Base-by-base conservation (phyloP, 2,329 filamentous ascomycete genomes). In the Claviceps fusiformis region DNA sequence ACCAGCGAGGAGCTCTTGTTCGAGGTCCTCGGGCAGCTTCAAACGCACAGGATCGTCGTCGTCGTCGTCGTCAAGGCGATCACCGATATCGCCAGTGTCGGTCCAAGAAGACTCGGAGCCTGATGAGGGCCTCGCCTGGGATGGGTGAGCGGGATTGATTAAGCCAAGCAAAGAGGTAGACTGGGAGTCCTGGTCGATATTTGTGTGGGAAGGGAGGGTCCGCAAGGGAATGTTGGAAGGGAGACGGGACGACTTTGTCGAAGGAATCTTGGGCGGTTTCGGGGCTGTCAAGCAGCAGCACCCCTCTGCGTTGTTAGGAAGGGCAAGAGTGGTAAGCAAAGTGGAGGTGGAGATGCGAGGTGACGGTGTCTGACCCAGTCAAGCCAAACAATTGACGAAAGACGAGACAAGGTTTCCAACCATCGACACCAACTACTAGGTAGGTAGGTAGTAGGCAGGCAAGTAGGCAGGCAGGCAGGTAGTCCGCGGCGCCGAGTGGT, bases 81-180 rank as follows among this genome's bases (percentile, higher is more conserved):
- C 92, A 65, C 89, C 89, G 64, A 97, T 82, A 72, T 97, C 93
- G 66, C 90, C 92, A 48, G 92, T 95, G 71, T 96, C 90, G 67
- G 88, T 91, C 90, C 89, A 96, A 63, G 87, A 82, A 57, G 85
- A 89, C 59, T 75, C 73, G 70, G 88, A 87, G 64, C 76, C 77
- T 64, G 77, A 79, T 65, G 72, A 71, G 61, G 68, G 56, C 62
- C 75, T 78, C 67, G 68, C 69, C 62, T 72, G 70, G 65, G 71
- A 81, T 61, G 69, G 67, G 64, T 68, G 68, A 67, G 67, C 55
- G 61, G 64, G 60, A 62, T 63, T 59, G 58, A 61, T 63, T 58
- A 62, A 62, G 55, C 66, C 61, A 50, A 70, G 64, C 59, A 67
- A 63, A 59, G 68, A 70, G 58, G 67, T 63, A 61, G 66, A 64